These are phyloP conservation scores for Phaseolus lunatus DNA, from an alignment of 306 rosid species.

Conservation along the genomic window DNA sequence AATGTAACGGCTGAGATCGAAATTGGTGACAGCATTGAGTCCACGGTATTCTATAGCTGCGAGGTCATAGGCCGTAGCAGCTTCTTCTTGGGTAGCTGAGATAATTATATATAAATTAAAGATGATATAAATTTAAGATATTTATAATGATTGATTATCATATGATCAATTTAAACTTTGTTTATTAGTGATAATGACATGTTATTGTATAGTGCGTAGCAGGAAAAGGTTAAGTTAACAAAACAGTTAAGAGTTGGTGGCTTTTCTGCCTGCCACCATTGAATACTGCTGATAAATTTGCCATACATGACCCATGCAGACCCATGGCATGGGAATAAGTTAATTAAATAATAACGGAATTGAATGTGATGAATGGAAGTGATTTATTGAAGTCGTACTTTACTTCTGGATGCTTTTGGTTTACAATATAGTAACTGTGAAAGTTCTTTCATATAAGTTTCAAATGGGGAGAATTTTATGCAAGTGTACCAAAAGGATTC, in stretches of 20 bases:
- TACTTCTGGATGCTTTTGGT: not conserved
- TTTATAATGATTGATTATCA: not conserved
- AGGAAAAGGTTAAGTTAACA: slow-evolving; percentile 29
- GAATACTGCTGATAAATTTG: slow-evolving; percentile 23
- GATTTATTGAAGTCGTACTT: not conserved
- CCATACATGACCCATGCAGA: slow-evolving; percentile 25
- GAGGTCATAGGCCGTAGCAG: slow-evolving; percentile 92
- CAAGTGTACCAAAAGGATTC: not conserved
- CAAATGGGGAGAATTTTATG: not conserved
- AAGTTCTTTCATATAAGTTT: not conserved
- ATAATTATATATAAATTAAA: not conserved
- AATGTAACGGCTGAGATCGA: slow-evolving; percentile 87
- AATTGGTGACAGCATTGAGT: slow-evolving; percentile 91
- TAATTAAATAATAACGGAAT: not conserved
- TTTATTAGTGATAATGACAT: slow-evolving; percentile 1
- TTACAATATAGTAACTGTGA: not conserved
- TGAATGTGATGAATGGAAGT: not conserved
- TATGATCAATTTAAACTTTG: not conserved
- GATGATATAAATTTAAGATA: not conserved
- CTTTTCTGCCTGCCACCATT: slow-evolving; percentile 8
- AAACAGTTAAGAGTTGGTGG: slow-evolving; percentile 42
- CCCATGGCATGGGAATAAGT: not conserved
- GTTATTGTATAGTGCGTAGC: not conserved
- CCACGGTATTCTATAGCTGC: slow-evolving; percentile 97
- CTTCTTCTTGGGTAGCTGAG: slow-evolving; percentile 96